Evolutionary conservation across 2,329 filamentous ascomycete genomes (phyloP), one percentile per base, ranked within the genome.

Genomic region (Ceratocystis albifundus): DNA sequence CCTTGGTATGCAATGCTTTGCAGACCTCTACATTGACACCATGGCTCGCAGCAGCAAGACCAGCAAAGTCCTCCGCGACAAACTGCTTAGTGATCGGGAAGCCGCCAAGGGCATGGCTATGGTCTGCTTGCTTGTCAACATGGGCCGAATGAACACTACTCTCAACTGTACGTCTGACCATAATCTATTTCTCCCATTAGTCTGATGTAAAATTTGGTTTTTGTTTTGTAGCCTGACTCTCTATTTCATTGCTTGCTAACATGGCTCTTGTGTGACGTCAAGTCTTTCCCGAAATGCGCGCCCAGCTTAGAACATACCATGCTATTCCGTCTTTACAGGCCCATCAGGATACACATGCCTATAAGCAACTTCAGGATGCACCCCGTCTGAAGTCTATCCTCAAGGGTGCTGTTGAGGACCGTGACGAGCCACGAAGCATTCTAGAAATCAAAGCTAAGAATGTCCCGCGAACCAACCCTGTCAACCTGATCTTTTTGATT

Each of bases 231-330:
- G 4, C 36, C 10, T 69, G 65, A 36, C 62, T 70, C 30, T 50
- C 25, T n/a, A n/a, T 32, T 28, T 62, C 50, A 2, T 30, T 59
- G 2, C 17, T 32, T 45, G 17, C 50, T 55, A 55, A 55, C 50
- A 55, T 55, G 12, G 22, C 55, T 28, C 7, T n/a, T 32, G 28
- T 59, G 36, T 65, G 44, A 53, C 32, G 30, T 64, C 74, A 96
- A 96, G 94, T 99, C 80, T 99, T 99, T 74, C 94, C 94, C 25
- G 94, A 99, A 76, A 99, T 99, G 94, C 89, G 94, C 76, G 94
- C 94, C 36, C 94, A 99, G 74, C 81, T 99, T 41, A 88, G 94
- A 74, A 99, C 94, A 45, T 99, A 99, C 77, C 94, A 99, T 74
- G 93, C 94, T 12, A 99, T 99, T 70, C 94, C 94, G 15, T 96